These are phyloP conservation scores for Boletus rubescentipes DNA, from an alignment of 768 basidiomycete genomes.

Conservation along the genomic window DNA sequence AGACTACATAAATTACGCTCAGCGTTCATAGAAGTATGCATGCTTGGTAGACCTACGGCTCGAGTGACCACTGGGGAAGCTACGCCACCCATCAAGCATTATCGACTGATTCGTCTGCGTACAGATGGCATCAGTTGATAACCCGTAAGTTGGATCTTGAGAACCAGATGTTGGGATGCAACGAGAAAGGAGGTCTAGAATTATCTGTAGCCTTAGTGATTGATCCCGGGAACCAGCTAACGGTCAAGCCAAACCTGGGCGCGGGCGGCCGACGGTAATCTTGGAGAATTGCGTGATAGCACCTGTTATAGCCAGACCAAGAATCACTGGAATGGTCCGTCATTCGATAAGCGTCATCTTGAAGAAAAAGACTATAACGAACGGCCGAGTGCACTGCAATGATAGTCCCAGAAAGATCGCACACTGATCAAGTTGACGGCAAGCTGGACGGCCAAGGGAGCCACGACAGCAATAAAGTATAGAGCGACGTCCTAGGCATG, in stretches of 20 bases:
- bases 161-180: conserved; percentile 70
- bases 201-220: neutral
- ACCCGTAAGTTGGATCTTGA: conserved; percentile 65
- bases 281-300: conserved; percentile 83
- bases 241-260: conserved; percentile 57
- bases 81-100: conserved; percentile 83
- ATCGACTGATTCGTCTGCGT: conserved; percentile 60
- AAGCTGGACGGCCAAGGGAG: conserved; percentile 70
- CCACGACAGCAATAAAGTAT: conserved; percentile 53
- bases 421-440: conserved; percentile 69
- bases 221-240: neutral
- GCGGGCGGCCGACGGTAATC: conserved; percentile 84
- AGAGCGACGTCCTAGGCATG: conserved; percentile 44
- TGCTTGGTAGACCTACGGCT: conserved; percentile 54
- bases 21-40: neutral
- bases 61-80: conserved; percentile 91
- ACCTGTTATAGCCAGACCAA: conserved; percentile 75
- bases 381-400: conserved; percentile 58
- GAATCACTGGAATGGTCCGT: conserved; percentile 49
- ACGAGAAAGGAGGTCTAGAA: conserved; percentile 31
- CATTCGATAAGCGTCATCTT: neutral
- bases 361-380: conserved; percentile 33
- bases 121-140: conserved; percentile 78
- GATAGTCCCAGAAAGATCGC: conserved; percentile 88
- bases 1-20: conserved; percentile 49